Conservation (phyloP, 805 yeast species). For the Clavispora asparagi region DNA sequence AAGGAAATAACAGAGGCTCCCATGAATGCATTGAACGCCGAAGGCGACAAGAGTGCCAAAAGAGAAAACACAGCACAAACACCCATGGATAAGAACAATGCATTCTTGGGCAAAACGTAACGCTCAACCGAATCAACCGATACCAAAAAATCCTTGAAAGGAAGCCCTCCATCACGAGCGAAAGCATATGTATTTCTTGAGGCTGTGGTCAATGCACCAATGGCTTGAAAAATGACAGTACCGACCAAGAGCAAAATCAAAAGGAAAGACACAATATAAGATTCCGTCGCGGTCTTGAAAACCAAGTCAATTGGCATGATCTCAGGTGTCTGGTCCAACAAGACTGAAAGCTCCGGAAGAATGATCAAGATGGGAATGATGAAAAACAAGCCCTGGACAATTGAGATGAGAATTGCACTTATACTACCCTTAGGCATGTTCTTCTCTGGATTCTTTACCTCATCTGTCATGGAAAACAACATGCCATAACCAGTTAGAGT, state of each 20-base stretch:
- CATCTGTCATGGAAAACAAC: constrained; percentile 78
- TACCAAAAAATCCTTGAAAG: constrained; percentile 59
- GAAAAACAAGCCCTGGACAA: constrained; percentile 66
- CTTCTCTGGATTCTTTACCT: constrained; percentile 68
- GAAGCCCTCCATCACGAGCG: constrained; percentile 80
- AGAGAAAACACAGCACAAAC: constrained; percentile 58
- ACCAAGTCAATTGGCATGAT: constrained; percentile 76
- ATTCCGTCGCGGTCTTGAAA: constrained; percentile 65
- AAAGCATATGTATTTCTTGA: constrained; percentile 78
- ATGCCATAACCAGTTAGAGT: constrained; percentile 81
- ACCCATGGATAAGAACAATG: constrained; percentile 58
- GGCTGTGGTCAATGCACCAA: constrained; percentile 76
- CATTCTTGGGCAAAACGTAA: constrained; percentile 64
- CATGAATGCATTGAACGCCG: constrained; percentile 79
- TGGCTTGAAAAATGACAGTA: constrained; percentile 68
- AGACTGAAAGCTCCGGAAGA: constrained; percentile 55
- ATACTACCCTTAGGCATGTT: constrained; percentile 73
- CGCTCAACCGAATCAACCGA: constrained; percentile 54
- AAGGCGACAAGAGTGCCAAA: constrained; percentile 60
- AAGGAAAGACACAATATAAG: constrained; percentile 63
- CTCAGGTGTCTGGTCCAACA: constrained; percentile 56
- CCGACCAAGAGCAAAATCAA: constrained; percentile 63
- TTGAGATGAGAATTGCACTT: constrained; percentile 57
- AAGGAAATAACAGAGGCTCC: constrained; percentile 76
- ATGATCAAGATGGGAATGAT: constrained; percentile 68